phyloP scores from a whole-genome alignment of 139 green algal species.

The Tetratostichococcus sp. region DNA sequence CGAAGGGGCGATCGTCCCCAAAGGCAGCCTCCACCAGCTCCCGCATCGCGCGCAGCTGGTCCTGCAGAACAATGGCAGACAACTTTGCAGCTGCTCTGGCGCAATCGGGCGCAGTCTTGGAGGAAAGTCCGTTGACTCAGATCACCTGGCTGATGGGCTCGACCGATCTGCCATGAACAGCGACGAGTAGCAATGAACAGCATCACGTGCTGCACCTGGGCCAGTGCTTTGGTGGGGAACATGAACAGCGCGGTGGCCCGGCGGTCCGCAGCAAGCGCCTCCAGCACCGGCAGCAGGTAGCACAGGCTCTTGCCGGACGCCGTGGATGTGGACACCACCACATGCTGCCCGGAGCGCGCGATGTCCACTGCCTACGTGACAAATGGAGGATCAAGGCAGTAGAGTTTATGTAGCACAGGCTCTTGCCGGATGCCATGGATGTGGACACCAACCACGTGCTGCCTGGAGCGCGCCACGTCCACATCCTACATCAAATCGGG shows the following conservation, averaged over 20 bases:
- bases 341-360: constrained; percentile 40
- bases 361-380: constrained; percentile 14
- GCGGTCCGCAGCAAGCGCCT: constrained; percentile 45
- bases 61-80: constrained; percentile 50
- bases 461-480: too few relatives aligned
- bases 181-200: too few relatives aligned
- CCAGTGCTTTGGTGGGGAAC: constrained; percentile 92
- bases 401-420: too few relatives aligned
- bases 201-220: too few relatives aligned
- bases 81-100: neutral
- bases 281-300: constrained; percentile 80
- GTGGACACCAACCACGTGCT: too few relatives aligned
- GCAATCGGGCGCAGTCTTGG: too few relatives aligned
- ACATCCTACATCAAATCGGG: too few relatives aligned
- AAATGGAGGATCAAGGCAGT: neutral
- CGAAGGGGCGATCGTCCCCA: constrained; percentile 33
- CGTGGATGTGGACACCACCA: constrained; percentile 85
- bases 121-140: too few relatives aligned
- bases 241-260: constrained; percentile 76
- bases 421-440: too few relatives aligned
- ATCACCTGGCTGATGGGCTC: too few relatives aligned
- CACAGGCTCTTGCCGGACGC: constrained; percentile 91
- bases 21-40: constrained; percentile 50
- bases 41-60: constrained; percentile 71
- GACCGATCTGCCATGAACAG: too few relatives aligned